A percentile compares a stretch with the other conserved stretches of the same genome.
Conservation (phyloP, 2,329 filamentous ascomycete genomes). For the Cordyceps cicadae region DNA sequence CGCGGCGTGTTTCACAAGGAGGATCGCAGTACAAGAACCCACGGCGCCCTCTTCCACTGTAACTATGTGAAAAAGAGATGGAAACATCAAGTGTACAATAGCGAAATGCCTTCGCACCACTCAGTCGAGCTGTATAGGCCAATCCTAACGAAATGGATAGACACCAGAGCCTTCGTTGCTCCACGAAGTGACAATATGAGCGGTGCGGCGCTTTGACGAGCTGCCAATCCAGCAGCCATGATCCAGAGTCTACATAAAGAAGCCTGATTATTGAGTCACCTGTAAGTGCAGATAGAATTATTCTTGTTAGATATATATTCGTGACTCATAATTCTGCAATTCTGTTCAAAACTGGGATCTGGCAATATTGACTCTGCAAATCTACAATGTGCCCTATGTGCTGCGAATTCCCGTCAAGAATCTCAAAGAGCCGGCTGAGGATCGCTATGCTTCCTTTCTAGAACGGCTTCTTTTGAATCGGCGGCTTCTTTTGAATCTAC, state of each 20-base stretch:
- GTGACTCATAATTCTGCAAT: not conserved
- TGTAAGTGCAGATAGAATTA: not conserved
- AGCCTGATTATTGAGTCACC: not conserved
- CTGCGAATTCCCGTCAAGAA: not conserved
- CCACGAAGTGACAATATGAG: not conserved
- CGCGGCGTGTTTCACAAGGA: slow-evolving; percentile 12
- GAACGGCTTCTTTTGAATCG: not conserved
- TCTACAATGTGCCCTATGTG: not conserved
- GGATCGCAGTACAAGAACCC: not conserved
- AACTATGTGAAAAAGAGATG: slow-evolving; percentile 7
- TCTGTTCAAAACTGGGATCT: not conserved
- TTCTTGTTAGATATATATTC: not conserved
- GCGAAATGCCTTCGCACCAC: slow-evolving; percentile 1
- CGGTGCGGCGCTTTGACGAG: not conserved
- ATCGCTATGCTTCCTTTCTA: not conserved
- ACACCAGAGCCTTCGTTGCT: not conserved
- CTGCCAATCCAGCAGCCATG: not conserved
- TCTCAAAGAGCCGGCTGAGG: not conserved
- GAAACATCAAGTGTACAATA: slow-evolving; percentile 17
- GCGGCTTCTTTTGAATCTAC: not conserved
- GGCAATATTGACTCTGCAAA: not conserved
- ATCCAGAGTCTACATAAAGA: no score
- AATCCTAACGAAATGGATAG: not conserved
- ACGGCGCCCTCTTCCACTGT: slow-evolving; percentile 46
- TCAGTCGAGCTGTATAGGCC: slow-evolving; percentile 4